phyloP scores from a whole-genome alignment of 2,329 filamentous ascomycete species.

The Trichoderma simmonsii region DNA sequence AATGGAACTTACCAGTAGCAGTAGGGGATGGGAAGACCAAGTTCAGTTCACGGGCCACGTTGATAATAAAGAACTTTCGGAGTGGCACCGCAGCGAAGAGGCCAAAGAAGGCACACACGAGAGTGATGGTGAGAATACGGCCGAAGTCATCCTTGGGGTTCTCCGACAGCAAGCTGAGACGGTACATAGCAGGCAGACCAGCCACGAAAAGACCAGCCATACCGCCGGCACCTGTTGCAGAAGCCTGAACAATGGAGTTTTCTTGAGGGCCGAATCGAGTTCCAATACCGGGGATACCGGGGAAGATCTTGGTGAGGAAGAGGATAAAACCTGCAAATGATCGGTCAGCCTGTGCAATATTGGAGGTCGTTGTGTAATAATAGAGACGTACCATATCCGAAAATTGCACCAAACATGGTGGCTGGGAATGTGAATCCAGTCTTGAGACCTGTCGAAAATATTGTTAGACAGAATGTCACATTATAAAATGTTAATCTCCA shows the following conservation, averaged over 20 bases:
- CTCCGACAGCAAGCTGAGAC: conserved; percentile 47
- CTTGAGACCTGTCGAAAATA: conserved; percentile 40
- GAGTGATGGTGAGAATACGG: conserved; percentile 57
- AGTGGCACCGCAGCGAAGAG: conserved; percentile 61
- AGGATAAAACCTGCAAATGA: conserved; percentile 43
- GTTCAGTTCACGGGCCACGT: conserved; percentile 57
- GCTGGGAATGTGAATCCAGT: conserved; percentile 50
- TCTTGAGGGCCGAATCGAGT: conserved; percentile 57
- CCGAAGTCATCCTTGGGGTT: conserved; percentile 54
- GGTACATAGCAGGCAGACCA: conserved; percentile 59
- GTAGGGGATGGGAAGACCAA: conserved; percentile 59
- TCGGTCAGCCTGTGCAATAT: neutral
- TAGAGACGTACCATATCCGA: conserved; percentile 47
- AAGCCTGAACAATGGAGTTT: conserved; percentile 60
- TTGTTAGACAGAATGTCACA: neutral
- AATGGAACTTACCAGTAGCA: conserved; percentile 40
- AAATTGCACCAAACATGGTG: conserved; percentile 52
- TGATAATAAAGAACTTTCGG: conserved; percentile 67
- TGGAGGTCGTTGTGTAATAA: neutral
- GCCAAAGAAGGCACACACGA: conserved; percentile 62
- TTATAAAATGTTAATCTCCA: too few relatives aligned
- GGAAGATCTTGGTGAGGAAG: conserved; percentile 47
- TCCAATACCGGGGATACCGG: conserved; percentile 50
- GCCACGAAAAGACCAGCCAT: conserved; percentile 57
- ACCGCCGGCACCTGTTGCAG: conserved; percentile 58